These are phyloP conservation scores for Hibiscus syriacus DNA, from an alignment of 345 rosid species.

Conservation along the genomic window DNA sequence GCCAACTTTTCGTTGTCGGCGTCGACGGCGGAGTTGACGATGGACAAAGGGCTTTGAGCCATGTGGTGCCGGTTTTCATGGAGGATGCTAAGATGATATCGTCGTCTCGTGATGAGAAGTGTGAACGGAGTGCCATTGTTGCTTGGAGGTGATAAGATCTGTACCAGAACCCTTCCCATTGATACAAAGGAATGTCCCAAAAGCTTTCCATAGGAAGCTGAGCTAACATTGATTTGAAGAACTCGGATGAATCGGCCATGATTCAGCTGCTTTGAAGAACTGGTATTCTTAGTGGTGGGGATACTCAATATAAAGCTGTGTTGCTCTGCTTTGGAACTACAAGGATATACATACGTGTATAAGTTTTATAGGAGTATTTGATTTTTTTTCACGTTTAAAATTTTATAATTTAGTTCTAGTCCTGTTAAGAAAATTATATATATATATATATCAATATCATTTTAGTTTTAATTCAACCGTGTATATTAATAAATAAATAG, in stretches of 20 bases:
- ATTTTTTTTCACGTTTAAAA: too few relatives aligned
- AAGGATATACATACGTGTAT: too few relatives aligned
- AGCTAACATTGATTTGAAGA: neutral
- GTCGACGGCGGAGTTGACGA: neutral
- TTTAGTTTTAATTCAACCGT: too few relatives aligned
- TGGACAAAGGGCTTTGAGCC: conserved; percentile 34
- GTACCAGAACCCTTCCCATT: conserved; percentile 19
- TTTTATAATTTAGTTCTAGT: too few relatives aligned
- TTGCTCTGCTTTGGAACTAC: neutral
- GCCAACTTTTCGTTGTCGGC: neutral
- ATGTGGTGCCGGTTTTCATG: conserved; percentile 34
- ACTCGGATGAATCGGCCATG: neutral
- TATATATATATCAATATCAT: too few relatives aligned
- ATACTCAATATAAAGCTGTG: too few relatives aligned
- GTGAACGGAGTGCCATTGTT: conserved; percentile 10
- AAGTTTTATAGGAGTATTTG: too few relatives aligned
- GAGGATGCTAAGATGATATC: conserved; percentile 28
- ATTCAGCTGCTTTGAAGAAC: too few relatives aligned
- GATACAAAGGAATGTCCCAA: conserved; percentile 17
- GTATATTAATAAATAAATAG: too few relatives aligned
- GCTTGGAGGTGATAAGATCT: conserved; percentile 13
- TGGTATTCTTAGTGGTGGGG: too few relatives aligned
- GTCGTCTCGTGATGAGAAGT: conserved; percentile 8
- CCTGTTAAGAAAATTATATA: too few relatives aligned
- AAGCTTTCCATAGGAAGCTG: conserved; percentile 14